Conservation (phyloP, 768 basidiomycete genomes). For the Pisolithus albus region DNA sequence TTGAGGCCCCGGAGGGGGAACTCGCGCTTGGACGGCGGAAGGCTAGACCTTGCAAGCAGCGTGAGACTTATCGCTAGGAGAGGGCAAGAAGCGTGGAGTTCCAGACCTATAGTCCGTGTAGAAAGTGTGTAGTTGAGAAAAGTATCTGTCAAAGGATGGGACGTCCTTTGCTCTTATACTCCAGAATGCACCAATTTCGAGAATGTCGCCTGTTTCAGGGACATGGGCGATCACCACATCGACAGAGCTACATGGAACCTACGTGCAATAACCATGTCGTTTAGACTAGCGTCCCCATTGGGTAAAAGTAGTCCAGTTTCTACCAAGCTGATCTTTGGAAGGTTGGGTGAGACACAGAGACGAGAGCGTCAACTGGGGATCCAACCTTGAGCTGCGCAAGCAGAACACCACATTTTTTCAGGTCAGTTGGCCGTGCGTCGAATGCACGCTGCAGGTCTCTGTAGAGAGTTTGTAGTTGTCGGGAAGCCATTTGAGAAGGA, state of each 20-base stretch:
- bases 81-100: not conserved
- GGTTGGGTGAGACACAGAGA: not conserved
- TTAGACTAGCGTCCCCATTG: constrained; percentile 50
- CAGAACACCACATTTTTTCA: constrained; percentile 56
- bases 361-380: not conserved
- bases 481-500: constrained; percentile 37
- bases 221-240: not conserved
- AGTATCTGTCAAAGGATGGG: constrained; percentile 92
- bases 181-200: constrained; percentile 94
- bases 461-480: constrained; percentile 55
- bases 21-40: constrained; percentile 82
- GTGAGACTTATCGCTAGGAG: constrained; percentile 2
- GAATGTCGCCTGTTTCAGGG: constrained; percentile 68
- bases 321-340: constrained; percentile 62
- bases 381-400: constrained; percentile 72
- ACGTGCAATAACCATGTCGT: constrained; percentile 74
- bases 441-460: constrained; percentile 64
- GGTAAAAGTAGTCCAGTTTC: constrained; percentile 74
- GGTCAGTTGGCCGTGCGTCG: constrained; percentile 55
- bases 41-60: constrained; percentile 42
- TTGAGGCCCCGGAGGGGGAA: constrained; percentile 87
- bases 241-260: constrained; percentile 23
- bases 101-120: constrained; percentile 75
- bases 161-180: constrained; percentile 85
- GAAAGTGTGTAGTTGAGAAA: constrained; percentile 84